Base-by-base conservation (phyloP, 1,284 basidiomycete genomes). In the Irpex sp. region DNA sequence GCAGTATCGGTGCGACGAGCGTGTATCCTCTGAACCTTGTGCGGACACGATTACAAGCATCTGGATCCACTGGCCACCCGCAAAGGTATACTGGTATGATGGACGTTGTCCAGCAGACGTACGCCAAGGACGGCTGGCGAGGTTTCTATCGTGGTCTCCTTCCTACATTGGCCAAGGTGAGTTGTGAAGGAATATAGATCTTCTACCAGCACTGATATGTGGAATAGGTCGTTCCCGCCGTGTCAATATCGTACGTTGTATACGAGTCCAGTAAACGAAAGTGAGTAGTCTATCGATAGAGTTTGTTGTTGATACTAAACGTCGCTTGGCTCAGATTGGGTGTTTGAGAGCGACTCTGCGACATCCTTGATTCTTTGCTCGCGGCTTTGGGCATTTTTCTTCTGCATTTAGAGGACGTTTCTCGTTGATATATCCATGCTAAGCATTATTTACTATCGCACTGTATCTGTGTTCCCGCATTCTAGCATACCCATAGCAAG, bases 111-210 rank as follows among this genome's bases (percentile, higher is more conserved):
- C 81, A 86, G 62, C 94, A 93, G 80, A 99, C 98, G 22, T 95
- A 95, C 81, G 85, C 88, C 65, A 88, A 90, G 22, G 98, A 99
- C 80, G 98, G 62, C 0, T 95, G 96, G 92, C 88, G 93, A 74
- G 98, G 98, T 2, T 96, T 99, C 82, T 99, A 99, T 84, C 93
- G 97, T 64, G 98, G 98, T 49, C 83, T 98, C 74, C 89, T 96
- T 70, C 97, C 96, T 45, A 97, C 96, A 64, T 86, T 98, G 76
- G 96, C 97, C 63, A 99, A 99, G 90, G 94, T 92, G 69, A 43
- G 71, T 54, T 65, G 7, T 27, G 4, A 22, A 4, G 15, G 22
- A 22, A 4, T 27, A 4, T 60, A 13, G 0, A 22, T 60, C 58
- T 27, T 42, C 45, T 60, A 44, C 43, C 20, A 68, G 22, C 18